Percentiles rank a stretch among this genome's conserved stretches.
These are phyloP conservation scores for Entomortierella lignicola DNA, from an alignment of 192 early-diverging fungal species.

Conservation along the genomic window DNA sequence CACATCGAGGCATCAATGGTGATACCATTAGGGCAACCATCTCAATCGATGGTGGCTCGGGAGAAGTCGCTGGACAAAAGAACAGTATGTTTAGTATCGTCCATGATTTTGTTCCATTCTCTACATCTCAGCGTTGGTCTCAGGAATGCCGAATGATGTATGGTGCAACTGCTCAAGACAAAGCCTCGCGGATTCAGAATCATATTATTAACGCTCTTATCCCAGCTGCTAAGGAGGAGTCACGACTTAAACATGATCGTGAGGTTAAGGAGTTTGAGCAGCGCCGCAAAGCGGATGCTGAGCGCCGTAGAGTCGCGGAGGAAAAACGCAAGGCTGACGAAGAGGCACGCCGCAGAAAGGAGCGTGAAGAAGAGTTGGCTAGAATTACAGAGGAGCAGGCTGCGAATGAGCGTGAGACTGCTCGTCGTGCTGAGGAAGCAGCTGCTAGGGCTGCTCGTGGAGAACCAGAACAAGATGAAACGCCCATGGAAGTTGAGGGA, in stretches of 20 bases:
- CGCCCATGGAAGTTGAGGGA: conserved; percentile 21
- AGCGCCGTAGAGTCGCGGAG: conserved; percentile 59
- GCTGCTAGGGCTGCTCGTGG: conserved; percentile 6
- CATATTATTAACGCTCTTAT: conserved; percentile 76
- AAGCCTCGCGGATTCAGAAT: conserved; percentile 68
- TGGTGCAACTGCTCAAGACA: conserved; percentile 68
- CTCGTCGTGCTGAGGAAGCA: conserved; percentile 45
- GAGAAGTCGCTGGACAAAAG: conserved; percentile 37
- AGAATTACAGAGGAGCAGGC: conserved; percentile 21
- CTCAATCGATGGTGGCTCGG: conserved; percentile 18
- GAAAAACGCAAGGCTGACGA: conserved; percentile 44
- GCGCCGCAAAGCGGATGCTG: conserved; percentile 68
- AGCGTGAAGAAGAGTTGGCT: conserved; percentile 51
- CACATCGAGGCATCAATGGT: conserved; percentile 41
- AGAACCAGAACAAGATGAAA: conserved; percentile 23
- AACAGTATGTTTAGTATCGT: conserved; percentile 64
- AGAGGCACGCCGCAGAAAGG: conserved; percentile 57
- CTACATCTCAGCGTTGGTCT: conserved; percentile 85
- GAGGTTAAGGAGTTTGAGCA: conserved; percentile 65
- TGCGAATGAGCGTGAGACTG: conserved; percentile 24
- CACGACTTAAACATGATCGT: conserved; percentile 59
- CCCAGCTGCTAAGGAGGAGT: conserved; percentile 82
- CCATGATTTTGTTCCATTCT: conserved; percentile 75
- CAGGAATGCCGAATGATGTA: conserved; percentile 89
- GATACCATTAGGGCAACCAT: conserved; percentile 27